These are phyloP conservation scores for Metschnikowia vanudenii DNA, from an alignment of 805 yeast species.

Conservation along the genomic window DNA sequence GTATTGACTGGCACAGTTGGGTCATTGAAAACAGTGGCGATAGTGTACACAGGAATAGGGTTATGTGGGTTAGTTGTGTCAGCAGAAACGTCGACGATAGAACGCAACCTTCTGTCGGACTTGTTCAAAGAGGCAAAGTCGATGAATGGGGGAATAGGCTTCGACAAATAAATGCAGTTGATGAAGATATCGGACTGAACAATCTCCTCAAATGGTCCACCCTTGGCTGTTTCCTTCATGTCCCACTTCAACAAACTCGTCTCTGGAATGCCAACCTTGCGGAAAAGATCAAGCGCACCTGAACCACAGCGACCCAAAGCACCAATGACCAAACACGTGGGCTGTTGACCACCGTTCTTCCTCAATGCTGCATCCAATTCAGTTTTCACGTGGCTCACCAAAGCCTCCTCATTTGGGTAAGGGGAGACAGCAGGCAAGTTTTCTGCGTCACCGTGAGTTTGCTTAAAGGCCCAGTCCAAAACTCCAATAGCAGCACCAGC, in stretches of 20 bases:
- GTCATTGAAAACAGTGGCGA: conserved; percentile 85
- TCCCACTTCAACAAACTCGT: conserved; percentile 89
- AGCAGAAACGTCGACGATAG: conserved; percentile 96
- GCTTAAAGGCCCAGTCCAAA: conserved; percentile 92
- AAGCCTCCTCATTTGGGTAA: conserved; percentile 72
- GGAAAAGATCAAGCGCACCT: conserved; percentile 86
- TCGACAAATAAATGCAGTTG: conserved; percentile 92
- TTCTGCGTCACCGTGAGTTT: conserved; percentile 61
- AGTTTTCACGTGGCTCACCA: conserved; percentile 68
- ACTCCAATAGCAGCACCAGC: conserved; percentile 99
- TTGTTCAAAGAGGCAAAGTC: conserved; percentile 64
- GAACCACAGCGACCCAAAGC: conserved; percentile 99
- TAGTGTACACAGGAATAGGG: conserved; percentile 90
- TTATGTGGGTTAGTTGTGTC: conserved; percentile 98
- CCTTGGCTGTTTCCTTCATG: conserved; percentile 91
- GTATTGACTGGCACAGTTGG: conserved; percentile 89
- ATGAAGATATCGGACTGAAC: conserved; percentile 84
- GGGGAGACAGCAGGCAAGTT: conserved; percentile 80
- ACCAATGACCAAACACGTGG: conserved; percentile 87
- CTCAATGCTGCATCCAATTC: conserved; percentile 56
- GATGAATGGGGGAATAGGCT: conserved; percentile 92
- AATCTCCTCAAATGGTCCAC: conserved; percentile 96
- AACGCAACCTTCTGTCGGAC: conserved; percentile 72
- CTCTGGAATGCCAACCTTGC: conserved; percentile 84
- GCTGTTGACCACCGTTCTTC: conserved; percentile 61